Percentiles rank a stretch among this genome's conserved stretches.
Evolutionary conservation across 495 filamentous ascomycete species (phyloP).

Genomic region (Lasiosphaeria hispida): DNA sequence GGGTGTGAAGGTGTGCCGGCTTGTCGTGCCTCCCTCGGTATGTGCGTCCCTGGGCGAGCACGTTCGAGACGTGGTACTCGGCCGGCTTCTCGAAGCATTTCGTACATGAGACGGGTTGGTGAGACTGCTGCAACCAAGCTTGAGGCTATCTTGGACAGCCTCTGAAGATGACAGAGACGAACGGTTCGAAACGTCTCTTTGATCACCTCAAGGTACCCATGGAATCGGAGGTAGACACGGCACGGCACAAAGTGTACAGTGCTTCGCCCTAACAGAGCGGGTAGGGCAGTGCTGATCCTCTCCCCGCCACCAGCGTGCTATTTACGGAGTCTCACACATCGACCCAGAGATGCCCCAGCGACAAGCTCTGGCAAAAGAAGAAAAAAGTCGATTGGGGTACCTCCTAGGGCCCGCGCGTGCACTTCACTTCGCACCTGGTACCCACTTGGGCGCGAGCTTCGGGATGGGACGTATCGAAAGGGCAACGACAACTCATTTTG

Average conservation of each 20-base stretch:
- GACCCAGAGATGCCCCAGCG: constrained; percentile 7
- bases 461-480: no score
- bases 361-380: constrained; percentile 10
- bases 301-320: constrained; percentile 6
- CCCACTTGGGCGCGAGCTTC: neutral
- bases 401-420: neutral
- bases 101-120: no score
- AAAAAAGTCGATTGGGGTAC: neutral
- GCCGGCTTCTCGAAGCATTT: no score
- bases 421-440: neutral
- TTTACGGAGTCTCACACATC: constrained; percentile 1
- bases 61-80: no score
- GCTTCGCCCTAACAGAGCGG: neutral
- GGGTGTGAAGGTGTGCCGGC: no score
- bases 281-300: constrained; percentile 22
- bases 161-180: no score
- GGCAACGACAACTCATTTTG: no score
- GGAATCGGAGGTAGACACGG: neutral
- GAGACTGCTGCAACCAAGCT: no score
- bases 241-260: neutral
- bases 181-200: no score
- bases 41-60: no score
- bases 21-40: no score
- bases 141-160: no score
- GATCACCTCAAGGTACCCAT: neutral